Percentiles rank a stretch among this genome's conserved stretches.
These are phyloP conservation scores for Lonicera japonica DNA, from an alignment of 129 eudicot species.

Conservation along the genomic window DNA sequence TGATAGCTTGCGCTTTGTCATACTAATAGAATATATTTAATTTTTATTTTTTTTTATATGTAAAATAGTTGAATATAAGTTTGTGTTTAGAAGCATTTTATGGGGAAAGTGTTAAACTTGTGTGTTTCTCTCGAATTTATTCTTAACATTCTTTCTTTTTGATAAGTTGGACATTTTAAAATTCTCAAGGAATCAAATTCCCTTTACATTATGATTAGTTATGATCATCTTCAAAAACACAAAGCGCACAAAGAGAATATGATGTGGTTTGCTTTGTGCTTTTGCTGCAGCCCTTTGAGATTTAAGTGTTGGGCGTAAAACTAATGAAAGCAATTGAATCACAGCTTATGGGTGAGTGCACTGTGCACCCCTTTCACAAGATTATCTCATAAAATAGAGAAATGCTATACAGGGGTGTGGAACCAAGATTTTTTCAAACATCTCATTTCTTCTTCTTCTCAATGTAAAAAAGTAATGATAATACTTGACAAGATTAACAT, in stretches of 20 bases:
- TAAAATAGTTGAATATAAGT: conserved; percentile 12
- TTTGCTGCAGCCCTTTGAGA: background rate
- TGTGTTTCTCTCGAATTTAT: background rate
- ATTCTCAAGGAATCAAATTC: background rate
- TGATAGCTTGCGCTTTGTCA: conserved; percentile 11
- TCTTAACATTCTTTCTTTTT: background rate
- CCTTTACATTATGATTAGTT: background rate
- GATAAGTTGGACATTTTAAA: background rate
- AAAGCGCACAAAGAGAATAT: background rate
- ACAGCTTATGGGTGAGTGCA: no score
- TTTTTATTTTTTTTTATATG: conserved; percentile 17
- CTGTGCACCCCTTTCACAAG: no score
- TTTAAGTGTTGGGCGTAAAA: no score
- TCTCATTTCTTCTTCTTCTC: no score
- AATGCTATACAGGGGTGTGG: no score
- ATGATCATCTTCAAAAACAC: background rate
- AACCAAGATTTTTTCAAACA: no score
- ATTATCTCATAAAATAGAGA: no score
- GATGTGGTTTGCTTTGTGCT: background rate
- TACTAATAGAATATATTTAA: background rate
- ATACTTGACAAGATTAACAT: no score
- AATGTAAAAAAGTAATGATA: no score
- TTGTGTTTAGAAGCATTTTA: conserved; percentile 5
- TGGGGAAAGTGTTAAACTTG: background rate
- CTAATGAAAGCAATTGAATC: no score